phyloP scores from a whole-genome alignment of 345 rosid genomes.

The Ricinus communis region DNA sequence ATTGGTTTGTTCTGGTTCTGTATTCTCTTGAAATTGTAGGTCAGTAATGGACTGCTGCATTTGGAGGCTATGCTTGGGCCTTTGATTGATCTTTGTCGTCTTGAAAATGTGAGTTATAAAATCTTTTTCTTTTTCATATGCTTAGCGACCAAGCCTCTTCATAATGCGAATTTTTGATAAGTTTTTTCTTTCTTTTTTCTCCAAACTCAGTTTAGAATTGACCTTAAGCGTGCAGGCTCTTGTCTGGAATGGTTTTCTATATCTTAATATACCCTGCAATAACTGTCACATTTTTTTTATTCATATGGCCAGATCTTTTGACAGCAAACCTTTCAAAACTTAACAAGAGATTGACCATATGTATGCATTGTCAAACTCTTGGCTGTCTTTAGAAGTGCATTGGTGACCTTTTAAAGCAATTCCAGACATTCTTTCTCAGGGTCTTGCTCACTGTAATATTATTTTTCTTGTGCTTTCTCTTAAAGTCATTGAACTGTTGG shows the following conservation, averaged over 20 bases:
- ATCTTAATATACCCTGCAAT: background rate
- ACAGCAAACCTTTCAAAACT: too few species aligned
- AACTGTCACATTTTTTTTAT: background rate
- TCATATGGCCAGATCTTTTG: background rate
- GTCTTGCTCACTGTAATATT: background rate
- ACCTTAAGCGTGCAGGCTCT: background rate
- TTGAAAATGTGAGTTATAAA: conserved; percentile 54
- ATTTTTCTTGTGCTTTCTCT: background rate
- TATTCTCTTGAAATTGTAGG: conserved; percentile 42
- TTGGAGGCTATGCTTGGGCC: conserved; percentile 65
- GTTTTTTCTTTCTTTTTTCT: background rate
- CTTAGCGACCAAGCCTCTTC: background rate
- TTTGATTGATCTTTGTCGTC: conserved; percentile 61
- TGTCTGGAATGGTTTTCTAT: background rate
- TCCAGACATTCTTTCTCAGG: too few species aligned
- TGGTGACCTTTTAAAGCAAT: too few species aligned
- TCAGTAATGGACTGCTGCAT: conserved; percentile 55
- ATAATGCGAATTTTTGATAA: background rate
- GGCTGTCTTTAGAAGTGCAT: too few species aligned
- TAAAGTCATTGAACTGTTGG: background rate
- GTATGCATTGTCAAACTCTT: too few species aligned
- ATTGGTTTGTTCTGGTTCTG: conserved; percentile 11
- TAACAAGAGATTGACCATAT: too few species aligned
- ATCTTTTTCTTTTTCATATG: background rate
- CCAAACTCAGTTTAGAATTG: background rate